These are phyloP conservation scores for Hypocreales sp. DNA, from an alignment of 2,329 filamentous ascomycete genomes.

Conservation along the genomic window DNA sequence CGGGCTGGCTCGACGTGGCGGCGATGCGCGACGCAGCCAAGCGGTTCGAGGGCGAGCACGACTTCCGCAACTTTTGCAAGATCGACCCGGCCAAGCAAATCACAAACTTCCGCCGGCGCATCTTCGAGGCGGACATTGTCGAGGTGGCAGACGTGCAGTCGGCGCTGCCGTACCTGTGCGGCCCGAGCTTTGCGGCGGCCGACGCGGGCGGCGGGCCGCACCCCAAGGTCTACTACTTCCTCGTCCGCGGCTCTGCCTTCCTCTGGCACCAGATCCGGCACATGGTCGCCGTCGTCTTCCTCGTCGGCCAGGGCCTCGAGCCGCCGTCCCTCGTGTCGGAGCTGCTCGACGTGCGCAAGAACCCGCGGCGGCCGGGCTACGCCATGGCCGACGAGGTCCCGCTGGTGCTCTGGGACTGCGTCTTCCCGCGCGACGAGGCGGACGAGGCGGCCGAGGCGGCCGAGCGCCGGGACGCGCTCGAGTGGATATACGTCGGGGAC, in stretches of 20 bases:
- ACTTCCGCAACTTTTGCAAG: slow-evolving; percentile 97
- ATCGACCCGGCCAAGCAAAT: slow-evolving; percentile 83
- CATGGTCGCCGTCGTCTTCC: slow-evolving; percentile 85
- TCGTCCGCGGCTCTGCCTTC: slow-evolving; percentile 80
- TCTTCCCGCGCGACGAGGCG: slow-evolving; percentile 47
- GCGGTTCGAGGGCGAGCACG: slow-evolving; percentile 67
- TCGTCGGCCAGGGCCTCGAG: slow-evolving; percentile 81
- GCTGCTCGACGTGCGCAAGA: slow-evolving; percentile 56
- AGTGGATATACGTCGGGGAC: slow-evolving; percentile 71
- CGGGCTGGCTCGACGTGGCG: slow-evolving; percentile 75
- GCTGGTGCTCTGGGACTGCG: slow-evolving; percentile 89
- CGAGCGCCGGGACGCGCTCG: slow-evolving; percentile 38
- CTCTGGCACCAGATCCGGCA: slow-evolving; percentile 96
- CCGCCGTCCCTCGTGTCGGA: slow-evolving; percentile 53
- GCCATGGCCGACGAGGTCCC: slow-evolving; percentile 83
- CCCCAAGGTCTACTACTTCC: slow-evolving; percentile 72
- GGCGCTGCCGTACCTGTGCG: slow-evolving; percentile 39
- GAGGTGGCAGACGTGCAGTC: slow-evolving; percentile 41
- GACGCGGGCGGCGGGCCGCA: slow-evolving; percentile 7
- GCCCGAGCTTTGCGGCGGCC: slow-evolving; percentile 18
- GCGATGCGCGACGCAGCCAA: slow-evolving; percentile 75
- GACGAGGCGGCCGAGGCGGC: slow-evolving; percentile 1
- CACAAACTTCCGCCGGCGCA: slow-evolving; percentile 61
- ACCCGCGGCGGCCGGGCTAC: slow-evolving; percentile 70
- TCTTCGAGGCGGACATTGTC: slow-evolving; percentile 69